Conservation (phyloP, 2,329 filamentous ascomycete species). For the Neurospora crassa region DNA sequence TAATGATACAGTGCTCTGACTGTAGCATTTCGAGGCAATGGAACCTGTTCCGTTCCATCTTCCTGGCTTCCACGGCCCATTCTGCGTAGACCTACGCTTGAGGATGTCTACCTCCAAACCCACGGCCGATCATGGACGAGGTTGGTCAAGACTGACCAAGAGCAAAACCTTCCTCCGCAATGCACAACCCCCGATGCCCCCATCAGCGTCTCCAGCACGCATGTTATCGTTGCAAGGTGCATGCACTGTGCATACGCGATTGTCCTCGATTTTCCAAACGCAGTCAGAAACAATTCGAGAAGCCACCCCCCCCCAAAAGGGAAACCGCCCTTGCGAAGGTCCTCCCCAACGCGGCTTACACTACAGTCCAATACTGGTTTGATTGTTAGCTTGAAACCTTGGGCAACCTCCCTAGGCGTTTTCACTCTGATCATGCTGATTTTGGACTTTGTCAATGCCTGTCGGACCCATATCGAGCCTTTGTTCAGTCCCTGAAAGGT, state of each 20-base stretch:
- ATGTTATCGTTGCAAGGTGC: not conserved
- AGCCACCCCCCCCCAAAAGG: not conserved
- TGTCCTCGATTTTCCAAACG: not conserved
- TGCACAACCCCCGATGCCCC: not conserved
- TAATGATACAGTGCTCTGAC: not conserved
- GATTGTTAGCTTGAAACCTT: no score
- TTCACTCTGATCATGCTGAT: no score
- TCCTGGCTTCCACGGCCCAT: not conserved
- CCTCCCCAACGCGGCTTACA: not conserved
- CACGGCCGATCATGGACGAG: not conserved
- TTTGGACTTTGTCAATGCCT: no score
- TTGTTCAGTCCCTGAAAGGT: no score
- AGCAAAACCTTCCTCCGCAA: not conserved
- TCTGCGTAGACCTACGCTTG: no score
- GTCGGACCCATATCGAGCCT: no score
- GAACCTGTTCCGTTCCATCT: not conserved
- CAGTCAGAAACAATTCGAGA: not conserved
- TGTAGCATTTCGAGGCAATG: not conserved
- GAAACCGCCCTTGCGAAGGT: not conserved
- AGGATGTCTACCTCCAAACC: not conserved
- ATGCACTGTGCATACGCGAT: not conserved
- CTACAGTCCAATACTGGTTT: no score
- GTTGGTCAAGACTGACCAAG: not conserved
- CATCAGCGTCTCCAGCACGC: not conserved
- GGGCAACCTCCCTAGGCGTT: no score